Base-by-base conservation (phyloP, 176 grass and related monocot species). In the Zea luxurians region DNA sequence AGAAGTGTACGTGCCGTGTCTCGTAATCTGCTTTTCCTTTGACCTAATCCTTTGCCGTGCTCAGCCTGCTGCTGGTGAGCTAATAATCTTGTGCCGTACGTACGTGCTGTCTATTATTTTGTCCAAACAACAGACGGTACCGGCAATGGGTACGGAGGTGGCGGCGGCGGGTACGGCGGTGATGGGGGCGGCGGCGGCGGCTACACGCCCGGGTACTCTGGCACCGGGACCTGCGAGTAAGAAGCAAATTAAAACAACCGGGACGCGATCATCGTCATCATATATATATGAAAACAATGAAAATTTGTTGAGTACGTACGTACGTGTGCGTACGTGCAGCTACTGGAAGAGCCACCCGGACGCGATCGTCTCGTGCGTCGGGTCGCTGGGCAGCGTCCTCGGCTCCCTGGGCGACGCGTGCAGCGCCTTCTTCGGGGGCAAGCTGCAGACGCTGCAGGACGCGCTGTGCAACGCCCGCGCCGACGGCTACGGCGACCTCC, bases 281-380 rank as follows among this genome's bases (percentile, higher is more conserved):
- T 21, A 11, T 7, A 10, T 5, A 52, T 13, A 58, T 35, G 27
- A 34, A 27, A 27, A 27, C 27, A 27, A 27, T 27, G 27, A 27
- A 27, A 62, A 65, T 17, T 8, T 65, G 13, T 3, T 43, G 20
- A 59, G 2, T 20, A 21, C 18, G 5, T 20, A 6, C 37, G 42
- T 21, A 21, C 4, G 7, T 64, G 42, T 21, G 21, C 4, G 7
- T 64, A 40, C 75, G 6, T 43, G 6, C 50, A 92, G 94, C 68
- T 98, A 89, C 85, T 98, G 95, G 95, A 82, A 87, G 64, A 87
- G 63, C 48, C 78, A 94, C 83, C 78, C 85, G 48, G 89, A 94
- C 36, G 42, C 59, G 61, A 98, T 98, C 64, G 12, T 88, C 47
- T 68, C 86, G 12, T 84, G 93, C 68, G 43, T 98, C 52, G 95